Evolutionary conservation across 2,329 filamentous ascomycete species (phyloP).

Genomic region (Penicillium sp.): DNA sequence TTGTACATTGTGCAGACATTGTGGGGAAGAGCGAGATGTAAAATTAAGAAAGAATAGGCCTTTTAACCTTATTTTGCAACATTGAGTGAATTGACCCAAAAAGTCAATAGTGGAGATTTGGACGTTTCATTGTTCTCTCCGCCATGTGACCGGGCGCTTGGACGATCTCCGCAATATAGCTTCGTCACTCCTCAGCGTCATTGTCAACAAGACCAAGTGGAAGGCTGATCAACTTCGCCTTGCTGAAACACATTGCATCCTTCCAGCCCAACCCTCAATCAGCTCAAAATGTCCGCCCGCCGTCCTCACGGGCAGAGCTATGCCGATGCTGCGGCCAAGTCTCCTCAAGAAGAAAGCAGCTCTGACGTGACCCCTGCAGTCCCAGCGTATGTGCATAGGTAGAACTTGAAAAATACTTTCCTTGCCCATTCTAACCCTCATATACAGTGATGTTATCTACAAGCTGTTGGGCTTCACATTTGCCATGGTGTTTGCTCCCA

Average conservation of each 20-base stretch:
- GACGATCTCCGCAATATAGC: conserved; percentile 14
- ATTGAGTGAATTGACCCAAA: background rate
- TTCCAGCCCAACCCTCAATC: background rate
- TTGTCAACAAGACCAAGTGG: background rate
- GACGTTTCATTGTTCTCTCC: background rate
- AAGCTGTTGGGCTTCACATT: conserved; percentile 89
- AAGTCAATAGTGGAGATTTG: background rate
- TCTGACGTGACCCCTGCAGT: conserved; percentile 81
- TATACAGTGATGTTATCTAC: conserved; percentile 70
- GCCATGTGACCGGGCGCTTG: conserved; percentile 15
- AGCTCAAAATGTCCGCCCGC: conserved; percentile 31
- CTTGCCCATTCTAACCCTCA: background rate
- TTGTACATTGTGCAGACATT: background rate
- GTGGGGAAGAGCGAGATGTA: background rate
- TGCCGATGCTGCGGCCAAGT: conserved; percentile 29
- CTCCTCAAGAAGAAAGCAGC: conserved; percentile 49
- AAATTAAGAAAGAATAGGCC: too few species aligned
- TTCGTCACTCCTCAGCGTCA: background rate
- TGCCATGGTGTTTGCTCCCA: conserved; percentile 85
- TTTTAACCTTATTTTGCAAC: background rate
- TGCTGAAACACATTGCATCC: background rate
- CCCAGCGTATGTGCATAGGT: conserved; percentile 62
- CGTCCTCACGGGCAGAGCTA: conserved; percentile 32
- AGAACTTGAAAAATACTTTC: background rate
- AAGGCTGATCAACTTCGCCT: background rate